These are phyloP conservation scores for Paralagenidium karlingii DNA, from an alignment of 352 stramenopile genomes.

Conservation along the genomic window DNA sequence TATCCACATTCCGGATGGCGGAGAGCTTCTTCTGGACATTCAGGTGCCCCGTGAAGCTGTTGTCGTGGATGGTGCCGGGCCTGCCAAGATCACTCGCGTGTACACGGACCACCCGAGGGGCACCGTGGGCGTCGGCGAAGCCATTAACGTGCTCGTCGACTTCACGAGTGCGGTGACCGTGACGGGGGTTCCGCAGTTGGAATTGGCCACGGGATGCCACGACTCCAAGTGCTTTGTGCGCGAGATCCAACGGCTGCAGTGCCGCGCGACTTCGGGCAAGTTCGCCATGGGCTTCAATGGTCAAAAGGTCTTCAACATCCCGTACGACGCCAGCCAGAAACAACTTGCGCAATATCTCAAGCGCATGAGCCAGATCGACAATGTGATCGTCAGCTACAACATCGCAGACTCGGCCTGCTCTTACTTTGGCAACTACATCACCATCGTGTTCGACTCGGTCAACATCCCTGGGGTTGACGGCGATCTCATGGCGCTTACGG, in stretches of 20 bases:
- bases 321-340: slow-evolving; percentile 31
- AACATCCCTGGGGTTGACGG: slow-evolving; percentile 50
- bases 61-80: slow-evolving; percentile 24
- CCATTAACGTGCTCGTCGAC: slow-evolving; percentile 45
- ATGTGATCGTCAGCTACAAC: slow-evolving; percentile 40
- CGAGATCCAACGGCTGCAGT: slow-evolving; percentile 52
- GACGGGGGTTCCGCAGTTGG: slow-evolving; percentile 24
- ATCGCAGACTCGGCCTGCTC: slow-evolving; percentile 49
- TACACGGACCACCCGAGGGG: slow-evolving; percentile 37
- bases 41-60: slow-evolving; percentile 46
- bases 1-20: slow-evolving; percentile 52
- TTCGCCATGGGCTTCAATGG: slow-evolving; percentile 43
- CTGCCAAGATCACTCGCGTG: slow-evolving; percentile 49
- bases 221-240: slow-evolving; percentile 24
- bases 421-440: slow-evolving; percentile 77
- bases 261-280: slow-evolving; percentile 41
- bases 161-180: slow-evolving; percentile 61
- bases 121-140: slow-evolving; percentile 39
- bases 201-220: slow-evolving; percentile 45
- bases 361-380: slow-evolving; percentile 50
- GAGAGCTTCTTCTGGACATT: slow-evolving; percentile 48
- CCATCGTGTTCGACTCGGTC: slow-evolving; percentile 59
- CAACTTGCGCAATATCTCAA: slow-evolving; percentile 30
- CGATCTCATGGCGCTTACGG: slow-evolving; percentile 47
- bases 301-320: slow-evolving; percentile 49